A percentile compares a stretch with the other conserved stretches of the same genome.
phyloP scores from a whole-genome alignment of 2,329 filamentous ascomycete species.

The Neofusicoccum sp. region DNA sequence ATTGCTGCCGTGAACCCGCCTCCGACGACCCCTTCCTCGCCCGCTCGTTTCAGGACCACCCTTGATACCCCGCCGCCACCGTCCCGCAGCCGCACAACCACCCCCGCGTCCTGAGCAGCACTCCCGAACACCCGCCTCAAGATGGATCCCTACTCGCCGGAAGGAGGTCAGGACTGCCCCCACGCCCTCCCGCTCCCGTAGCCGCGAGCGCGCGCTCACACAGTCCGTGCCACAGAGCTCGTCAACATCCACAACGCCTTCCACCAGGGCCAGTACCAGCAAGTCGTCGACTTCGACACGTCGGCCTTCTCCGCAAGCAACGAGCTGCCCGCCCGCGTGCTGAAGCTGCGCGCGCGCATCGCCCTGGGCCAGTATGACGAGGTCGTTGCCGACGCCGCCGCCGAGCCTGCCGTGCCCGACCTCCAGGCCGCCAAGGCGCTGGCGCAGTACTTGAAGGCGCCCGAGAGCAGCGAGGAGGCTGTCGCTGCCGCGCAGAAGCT shows the following conservation, averaged over 20 bases:
- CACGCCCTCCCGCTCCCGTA: not conserved
- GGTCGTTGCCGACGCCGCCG: constrained; percentile 66
- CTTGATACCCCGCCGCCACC: not conserved
- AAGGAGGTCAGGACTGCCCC: constrained; percentile 51
- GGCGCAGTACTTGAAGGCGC: constrained; percentile 55
- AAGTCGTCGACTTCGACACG: constrained; percentile 82
- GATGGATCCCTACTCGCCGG: constrained; percentile 64
- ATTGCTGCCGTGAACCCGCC: not conserved
- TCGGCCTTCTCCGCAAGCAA: constrained; percentile 77
- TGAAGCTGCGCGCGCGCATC: constrained; percentile 78
- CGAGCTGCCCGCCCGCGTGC: constrained; percentile 69
- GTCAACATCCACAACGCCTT: constrained; percentile 67
- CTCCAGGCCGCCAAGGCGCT: constrained; percentile 74
- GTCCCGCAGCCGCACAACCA: not conserved
- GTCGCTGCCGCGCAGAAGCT: constrained; percentile 65
- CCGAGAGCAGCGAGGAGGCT: constrained; percentile 55
- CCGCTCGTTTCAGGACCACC: not conserved
- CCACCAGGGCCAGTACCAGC: constrained; percentile 77
- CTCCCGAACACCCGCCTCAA: constrained; percentile 22
- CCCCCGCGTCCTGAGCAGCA: not conserved
- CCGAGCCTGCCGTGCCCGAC: constrained; percentile 61
- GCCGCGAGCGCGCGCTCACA: not conserved
- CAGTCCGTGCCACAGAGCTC: constrained; percentile 50
- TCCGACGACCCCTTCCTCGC: not conserved
- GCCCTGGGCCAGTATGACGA: constrained; percentile 75